Conservation (phyloP, 176 grass and related monocot genomes). For the Alopecurus myosuroides region DNA sequence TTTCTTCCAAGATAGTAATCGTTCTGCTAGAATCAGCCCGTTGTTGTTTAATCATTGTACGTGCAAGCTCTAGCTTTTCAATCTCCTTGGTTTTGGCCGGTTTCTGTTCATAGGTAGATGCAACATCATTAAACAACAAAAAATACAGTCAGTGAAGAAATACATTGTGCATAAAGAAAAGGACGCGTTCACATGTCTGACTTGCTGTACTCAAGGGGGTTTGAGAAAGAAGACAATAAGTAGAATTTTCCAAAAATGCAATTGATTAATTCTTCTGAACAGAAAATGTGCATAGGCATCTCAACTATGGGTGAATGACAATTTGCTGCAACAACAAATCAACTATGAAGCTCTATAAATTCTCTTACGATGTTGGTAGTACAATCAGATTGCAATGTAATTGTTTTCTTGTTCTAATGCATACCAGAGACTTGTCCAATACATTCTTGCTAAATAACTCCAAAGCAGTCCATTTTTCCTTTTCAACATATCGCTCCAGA, state of each 20-base stretch:
- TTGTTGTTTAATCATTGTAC: constrained; percentile 22
- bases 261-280: background rate
- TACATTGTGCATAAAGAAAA: background rate
- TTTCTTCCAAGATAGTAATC: constrained; percentile 17
- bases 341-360: background rate
- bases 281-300: background rate
- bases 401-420: background rate
- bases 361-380: background rate
- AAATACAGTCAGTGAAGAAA: background rate
- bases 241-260: background rate
- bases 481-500: constrained; percentile 42
- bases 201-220: background rate
- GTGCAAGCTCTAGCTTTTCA: background rate
- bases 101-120: constrained; percentile 15
- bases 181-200: background rate
- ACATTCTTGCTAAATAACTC: constrained; percentile 16
- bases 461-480: constrained; percentile 28
- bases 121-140: constrained; percentile 3
- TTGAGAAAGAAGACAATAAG: no score
- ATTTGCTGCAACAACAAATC: background rate
- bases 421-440: constrained; percentile 30
- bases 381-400: background rate
- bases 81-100: constrained; percentile 19
- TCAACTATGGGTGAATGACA: background rate
- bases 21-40: constrained; percentile 10